Percentiles rank a stretch among this genome's conserved stretches.
Conservation (phyloP, 768 basidiomycete species). For the Tylopilus intermedius region DNA sequence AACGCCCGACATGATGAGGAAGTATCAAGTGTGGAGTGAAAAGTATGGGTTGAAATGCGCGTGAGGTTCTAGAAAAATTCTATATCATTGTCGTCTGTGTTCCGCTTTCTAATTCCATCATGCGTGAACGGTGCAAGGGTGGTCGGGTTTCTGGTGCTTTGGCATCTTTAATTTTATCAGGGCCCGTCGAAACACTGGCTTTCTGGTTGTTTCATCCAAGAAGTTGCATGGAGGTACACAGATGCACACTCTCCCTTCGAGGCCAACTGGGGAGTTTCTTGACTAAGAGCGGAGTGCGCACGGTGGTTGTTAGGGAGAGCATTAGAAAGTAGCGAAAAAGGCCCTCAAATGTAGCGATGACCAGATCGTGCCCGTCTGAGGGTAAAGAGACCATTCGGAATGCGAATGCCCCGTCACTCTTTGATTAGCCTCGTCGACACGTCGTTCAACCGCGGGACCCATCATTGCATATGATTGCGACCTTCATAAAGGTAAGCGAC, state of each 20-base stretch:
- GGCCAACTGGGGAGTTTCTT: no score
- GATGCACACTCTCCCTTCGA: no score
- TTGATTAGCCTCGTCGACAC: neutral
- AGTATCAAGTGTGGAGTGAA: slow-evolving; percentile 68
- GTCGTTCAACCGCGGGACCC: neutral
- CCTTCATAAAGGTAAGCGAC: neutral
- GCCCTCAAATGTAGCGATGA: no score
- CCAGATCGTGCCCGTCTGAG: no score
- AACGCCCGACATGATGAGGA: slow-evolving; percentile 69
- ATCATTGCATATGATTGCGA: no score
- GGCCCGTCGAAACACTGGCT: no score
- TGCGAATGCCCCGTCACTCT: no score
- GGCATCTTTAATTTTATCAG: no score
- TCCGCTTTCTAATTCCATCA: neutral
- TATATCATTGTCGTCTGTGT: neutral
- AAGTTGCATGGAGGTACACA: no score
- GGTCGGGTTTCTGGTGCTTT: no score
- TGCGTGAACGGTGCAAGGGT: neutral
- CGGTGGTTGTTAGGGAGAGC: neutral
- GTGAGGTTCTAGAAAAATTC: neutral
- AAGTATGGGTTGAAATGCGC: slow-evolving; percentile 21
- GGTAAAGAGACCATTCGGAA: neutral
- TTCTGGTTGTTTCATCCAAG: no score
- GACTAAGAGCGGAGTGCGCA: neutral
- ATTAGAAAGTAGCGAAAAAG: neutral